Percentiles rank a stretch among this genome's conserved stretches.
These are phyloP conservation scores for Coemansia sp. DNA, from an alignment of 371 early-diverging fungal species.

Conservation along the genomic window DNA sequence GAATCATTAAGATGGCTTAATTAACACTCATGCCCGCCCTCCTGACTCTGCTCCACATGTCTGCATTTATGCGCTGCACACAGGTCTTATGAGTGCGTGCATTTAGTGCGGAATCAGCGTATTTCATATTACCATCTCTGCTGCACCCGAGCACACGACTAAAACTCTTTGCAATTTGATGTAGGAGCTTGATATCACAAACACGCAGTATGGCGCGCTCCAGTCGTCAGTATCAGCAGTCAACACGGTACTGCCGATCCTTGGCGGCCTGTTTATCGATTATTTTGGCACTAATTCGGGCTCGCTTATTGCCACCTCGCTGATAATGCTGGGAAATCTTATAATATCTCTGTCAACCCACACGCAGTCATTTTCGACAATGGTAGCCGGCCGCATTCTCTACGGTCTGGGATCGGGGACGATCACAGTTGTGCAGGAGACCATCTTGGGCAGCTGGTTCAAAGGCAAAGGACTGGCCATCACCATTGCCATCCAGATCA, in stretches of 20 bases:
- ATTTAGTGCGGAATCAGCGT: neutral
- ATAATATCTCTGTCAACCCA: conserved; percentile 65
- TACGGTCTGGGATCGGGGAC: conserved; percentile 75
- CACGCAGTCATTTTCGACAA: conserved; percentile 55
- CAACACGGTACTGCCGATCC: conserved; percentile 67
- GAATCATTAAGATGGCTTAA: neutral
- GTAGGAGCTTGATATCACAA: conserved; percentile 67
- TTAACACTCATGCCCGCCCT: neutral
- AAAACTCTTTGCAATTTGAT: neutral
- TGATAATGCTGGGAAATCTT: conserved; percentile 64
- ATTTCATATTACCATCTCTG: conserved; percentile 5
- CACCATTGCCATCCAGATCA: conserved; percentile 65
- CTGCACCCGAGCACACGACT: neutral
- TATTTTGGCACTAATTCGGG: conserved; percentile 68
- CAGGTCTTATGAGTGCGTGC: neutral
- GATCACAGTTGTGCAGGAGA: conserved; percentile 69
- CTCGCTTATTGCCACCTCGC: conserved; percentile 63
- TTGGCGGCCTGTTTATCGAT: conserved; percentile 75
- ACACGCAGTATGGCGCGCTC: conserved; percentile 70
- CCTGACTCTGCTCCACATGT: neutral
- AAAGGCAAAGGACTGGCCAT: conserved; percentile 64
- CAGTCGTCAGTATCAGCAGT: conserved; percentile 72
- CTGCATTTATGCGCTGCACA: neutral
- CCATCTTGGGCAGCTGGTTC: conserved; percentile 75
- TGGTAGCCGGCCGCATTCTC: conserved; percentile 68